Percentiles rank a stretch among this genome's conserved stretches.
Evolutionary conservation across 306 rosid genomes (phyloP).

Genomic region (Vicia sativa): DNA sequence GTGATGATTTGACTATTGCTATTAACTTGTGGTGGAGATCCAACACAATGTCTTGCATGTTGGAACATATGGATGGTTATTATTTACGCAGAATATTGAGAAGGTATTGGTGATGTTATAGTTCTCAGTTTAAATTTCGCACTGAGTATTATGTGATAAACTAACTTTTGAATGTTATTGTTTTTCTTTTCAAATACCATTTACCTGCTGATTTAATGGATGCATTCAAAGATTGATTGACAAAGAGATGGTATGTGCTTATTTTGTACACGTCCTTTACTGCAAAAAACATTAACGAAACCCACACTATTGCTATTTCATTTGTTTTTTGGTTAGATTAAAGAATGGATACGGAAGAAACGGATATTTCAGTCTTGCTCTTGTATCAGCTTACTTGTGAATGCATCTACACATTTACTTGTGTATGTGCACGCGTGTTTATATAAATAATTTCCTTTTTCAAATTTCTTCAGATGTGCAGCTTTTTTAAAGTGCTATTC

Average conservation of each 20-base stretch:
- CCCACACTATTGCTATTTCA: constrained; percentile 7
- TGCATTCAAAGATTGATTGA: constrained; percentile 63
- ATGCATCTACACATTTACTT: constrained; percentile 2
- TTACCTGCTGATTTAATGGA: constrained; percentile 44
- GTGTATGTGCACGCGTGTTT: not conserved
- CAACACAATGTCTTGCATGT: constrained; percentile 63
- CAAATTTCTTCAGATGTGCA: constrained; percentile 33
- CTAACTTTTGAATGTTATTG: constrained; percentile 52
- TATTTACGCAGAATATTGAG: constrained; percentile 82
- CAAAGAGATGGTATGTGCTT: constrained; percentile 80
- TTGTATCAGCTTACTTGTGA: constrained; percentile 17
- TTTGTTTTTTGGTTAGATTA: constrained; percentile 16
- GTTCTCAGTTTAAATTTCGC: constrained; percentile 31
- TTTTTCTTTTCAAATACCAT: constrained; percentile 43
- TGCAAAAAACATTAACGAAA: constrained; percentile 13
- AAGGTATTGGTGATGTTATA: constrained; percentile 59
- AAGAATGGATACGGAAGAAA: constrained; percentile 9
- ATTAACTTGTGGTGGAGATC: constrained; percentile 97
- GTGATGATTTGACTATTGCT: constrained; percentile 89
- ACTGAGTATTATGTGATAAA: constrained; percentile 8
- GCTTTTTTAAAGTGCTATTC: constrained; percentile 22
- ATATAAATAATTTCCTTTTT: constrained; percentile 13
- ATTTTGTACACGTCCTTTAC: constrained; percentile 29
- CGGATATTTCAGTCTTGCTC: constrained; percentile 10
- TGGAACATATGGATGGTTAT: constrained; percentile 92